Evolutionary conservation across 2,329 filamentous ascomycete species (phyloP), one percentile per base, ranked within the genome.

Genomic region (Aspergillus tanneri): DNA sequence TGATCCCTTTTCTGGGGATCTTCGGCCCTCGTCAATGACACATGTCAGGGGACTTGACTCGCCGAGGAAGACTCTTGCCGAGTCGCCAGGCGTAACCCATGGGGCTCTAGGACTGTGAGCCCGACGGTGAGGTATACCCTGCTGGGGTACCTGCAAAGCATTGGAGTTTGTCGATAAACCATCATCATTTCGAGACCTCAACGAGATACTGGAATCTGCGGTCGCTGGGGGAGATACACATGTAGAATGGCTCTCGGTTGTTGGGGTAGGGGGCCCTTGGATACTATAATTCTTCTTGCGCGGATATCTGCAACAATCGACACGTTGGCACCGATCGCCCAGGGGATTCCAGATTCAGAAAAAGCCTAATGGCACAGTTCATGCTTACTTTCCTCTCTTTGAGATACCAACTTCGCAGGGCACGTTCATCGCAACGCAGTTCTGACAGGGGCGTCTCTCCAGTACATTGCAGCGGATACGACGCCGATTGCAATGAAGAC

Each of bases 31-130:
- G 25, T 75, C 72, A 10, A 72, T 72, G 3, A 80, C 73, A 49
- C 76, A 78, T 11, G 75, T 72, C 34, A 79, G 66, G 1, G 76
- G 75, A 41, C 69, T 76, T 1, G 74, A 77, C 45, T 77, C 74
- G 25, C 73, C 73, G 4, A 77, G 68, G 41, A 76, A 77, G 14
- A 37, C 36, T n/a, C 16, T 41, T 9, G 47, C 10, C 19, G 42
- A 23, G 18, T 48, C 39, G 8, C 28, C 42, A 4, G 42, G 18
- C 2, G 47, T 21, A 12, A 45, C 21, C 47, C 47, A 46, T 2
- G 47, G 19, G 4, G 41, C 11, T 8, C 46, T 25, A 16, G 42
- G 27, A 8, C 45, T 37, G n/a, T 24, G n/a, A 19, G 21, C 21
- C 4, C n/a, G 14, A 11, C 22, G 18, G 19, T 32, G 25, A 3